A percentile compares a stretch with the other conserved stretches of the same genome.
phyloP scores from a whole-genome alignment of 148 eudicot genomes.

The Silene uniflora region DNA sequence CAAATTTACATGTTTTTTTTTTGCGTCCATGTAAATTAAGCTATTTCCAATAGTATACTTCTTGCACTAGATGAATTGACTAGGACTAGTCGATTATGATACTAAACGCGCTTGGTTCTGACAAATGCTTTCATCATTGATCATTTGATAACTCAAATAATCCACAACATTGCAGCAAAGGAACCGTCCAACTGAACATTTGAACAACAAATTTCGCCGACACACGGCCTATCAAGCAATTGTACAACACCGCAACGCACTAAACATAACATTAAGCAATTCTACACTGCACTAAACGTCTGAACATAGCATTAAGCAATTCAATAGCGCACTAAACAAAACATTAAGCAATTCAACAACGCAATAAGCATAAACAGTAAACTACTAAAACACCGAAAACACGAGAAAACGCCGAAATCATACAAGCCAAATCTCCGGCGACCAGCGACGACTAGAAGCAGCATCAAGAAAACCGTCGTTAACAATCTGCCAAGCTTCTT shows the following conservation, averaged over 20 bases:
- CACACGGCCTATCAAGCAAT: background rate
- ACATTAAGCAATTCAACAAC: too few species aligned
- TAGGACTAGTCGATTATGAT: background rate
- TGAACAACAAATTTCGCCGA: too few species aligned
- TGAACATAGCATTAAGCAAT: background rate
- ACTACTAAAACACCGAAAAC: background rate
- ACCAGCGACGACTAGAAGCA: constrained; percentile 52
- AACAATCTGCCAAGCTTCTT: constrained; percentile 95
- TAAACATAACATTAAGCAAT: background rate
- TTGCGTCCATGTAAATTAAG: too few species aligned
- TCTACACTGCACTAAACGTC: background rate
- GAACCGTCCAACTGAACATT: too few species aligned
- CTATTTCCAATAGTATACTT: background rate
- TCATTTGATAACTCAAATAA: background rate
- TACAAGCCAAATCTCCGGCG: constrained; percentile 82
- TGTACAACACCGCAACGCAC: too few species aligned
- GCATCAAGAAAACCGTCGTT: constrained; percentile 61
- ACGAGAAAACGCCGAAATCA: constrained; percentile 2
- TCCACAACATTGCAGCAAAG: background rate
- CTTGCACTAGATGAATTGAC: background rate
- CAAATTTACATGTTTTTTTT: too few species aligned
- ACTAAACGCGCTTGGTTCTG: too few species aligned
- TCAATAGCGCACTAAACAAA: too few species aligned
- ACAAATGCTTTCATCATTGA: background rate
- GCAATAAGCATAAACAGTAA: too few species aligned